Conservation (phyloP, 1,284 basidiomycete genomes). For the Thecaphora thlaspeos region DNA sequence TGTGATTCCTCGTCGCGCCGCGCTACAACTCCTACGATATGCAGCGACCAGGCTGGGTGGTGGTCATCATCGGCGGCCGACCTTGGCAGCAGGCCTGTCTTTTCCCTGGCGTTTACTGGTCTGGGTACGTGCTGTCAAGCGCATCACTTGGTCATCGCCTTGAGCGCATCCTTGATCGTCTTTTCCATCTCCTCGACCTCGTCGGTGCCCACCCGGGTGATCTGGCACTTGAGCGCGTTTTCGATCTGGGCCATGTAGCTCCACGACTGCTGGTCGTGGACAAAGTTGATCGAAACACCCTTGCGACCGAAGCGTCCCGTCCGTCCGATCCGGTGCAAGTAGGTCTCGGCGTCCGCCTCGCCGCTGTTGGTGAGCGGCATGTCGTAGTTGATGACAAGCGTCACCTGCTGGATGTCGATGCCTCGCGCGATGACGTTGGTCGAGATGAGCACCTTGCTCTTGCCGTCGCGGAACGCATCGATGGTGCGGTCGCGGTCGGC, state of each 20-base stretch:
- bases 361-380: constrained; percentile 68
- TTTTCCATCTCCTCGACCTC: constrained; percentile 56
- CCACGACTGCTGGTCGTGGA: constrained; percentile 53
- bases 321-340: constrained; percentile 89
- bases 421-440: constrained; percentile 98
- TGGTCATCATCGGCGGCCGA: no score
- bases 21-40: no score
- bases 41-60: no score
- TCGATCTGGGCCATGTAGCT: constrained; percentile 54
- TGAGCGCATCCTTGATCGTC: constrained; percentile 54
- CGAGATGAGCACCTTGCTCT: constrained; percentile 95
- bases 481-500: constrained; percentile 86
- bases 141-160: constrained; percentile 32
- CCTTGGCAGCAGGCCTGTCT: no score
- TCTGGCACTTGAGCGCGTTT: constrained; percentile 49
- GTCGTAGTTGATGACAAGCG: constrained; percentile 80
- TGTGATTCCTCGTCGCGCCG: no score
- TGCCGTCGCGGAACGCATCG: constrained; percentile 91
- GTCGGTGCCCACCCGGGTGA: constrained; percentile 51
- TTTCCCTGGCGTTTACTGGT: no score
- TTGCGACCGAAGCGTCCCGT: constrained; percentile 57
- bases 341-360: constrained; percentile 88
- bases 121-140: no score
- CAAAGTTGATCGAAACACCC: constrained; percentile 58
- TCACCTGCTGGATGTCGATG: constrained; percentile 98